Evolutionary conservation across 345 rosid genomes (phyloP).

Genomic region (Eucalyptus microcorys): DNA sequence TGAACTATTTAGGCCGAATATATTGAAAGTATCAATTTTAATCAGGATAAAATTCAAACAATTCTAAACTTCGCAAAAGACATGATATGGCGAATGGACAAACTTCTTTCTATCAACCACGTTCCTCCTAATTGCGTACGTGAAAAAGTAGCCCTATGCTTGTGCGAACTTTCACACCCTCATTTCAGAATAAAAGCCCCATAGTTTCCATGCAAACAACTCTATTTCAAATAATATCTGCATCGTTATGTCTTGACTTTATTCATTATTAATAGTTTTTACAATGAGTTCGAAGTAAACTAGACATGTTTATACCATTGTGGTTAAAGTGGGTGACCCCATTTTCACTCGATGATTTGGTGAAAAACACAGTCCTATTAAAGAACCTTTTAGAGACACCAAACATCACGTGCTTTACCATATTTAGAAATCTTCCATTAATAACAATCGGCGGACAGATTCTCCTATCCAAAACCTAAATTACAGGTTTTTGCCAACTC

Average conservation of each 20-base stretch:
- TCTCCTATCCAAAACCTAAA: neutral
- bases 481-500: neutral
- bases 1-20: too few relatives aligned
- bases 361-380: neutral
- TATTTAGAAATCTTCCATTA: neutral
- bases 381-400: neutral
- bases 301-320: neutral
- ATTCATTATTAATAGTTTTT: neutral
- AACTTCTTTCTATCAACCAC: neutral
- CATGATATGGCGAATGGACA: neutral
- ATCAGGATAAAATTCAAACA: neutral
- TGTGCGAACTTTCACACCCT: neutral
- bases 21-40: too few relatives aligned
- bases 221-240: neutral
- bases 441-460: neutral
- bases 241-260: neutral
- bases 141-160: neutral
- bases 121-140: neutral
- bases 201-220: neutral
- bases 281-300: neutral
- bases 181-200: neutral
- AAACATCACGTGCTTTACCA: neutral
- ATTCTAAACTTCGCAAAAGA: neutral
- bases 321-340: neutral
- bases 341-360: neutral